Evolutionary conservation across 169 alveolate species (phyloP).

Genomic region (Cyclospora cayetanensis): DNA sequence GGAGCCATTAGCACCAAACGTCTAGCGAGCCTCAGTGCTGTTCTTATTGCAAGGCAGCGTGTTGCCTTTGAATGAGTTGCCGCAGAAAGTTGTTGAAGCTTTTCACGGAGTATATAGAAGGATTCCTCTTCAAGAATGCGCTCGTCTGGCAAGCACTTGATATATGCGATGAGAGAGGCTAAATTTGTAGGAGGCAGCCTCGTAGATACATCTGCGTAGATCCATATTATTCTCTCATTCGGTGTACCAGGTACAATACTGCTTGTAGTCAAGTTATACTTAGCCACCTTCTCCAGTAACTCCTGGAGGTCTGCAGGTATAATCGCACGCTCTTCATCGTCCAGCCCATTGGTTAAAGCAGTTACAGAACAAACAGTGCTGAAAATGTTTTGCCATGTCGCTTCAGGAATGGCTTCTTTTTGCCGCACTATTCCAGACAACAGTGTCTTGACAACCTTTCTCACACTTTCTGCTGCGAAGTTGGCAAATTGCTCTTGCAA

Average conservation of each 20-base stretch:
- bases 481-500: constrained; percentile 15
- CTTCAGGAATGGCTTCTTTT: neutral
- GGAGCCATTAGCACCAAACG: constrained; percentile 10
- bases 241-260: neutral
- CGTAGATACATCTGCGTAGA: neutral
- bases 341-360: neutral
- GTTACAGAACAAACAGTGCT: constrained; percentile 20
- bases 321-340: neutral
- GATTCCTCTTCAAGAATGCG: constrained; percentile 12
- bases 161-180: constrained; percentile 8
- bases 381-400: neutral
- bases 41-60: neutral
- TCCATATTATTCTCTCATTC: neutral
- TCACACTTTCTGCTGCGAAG: constrained; percentile 40
- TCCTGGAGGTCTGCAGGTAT: constrained; percentile 11
- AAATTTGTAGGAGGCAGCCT: neutral
- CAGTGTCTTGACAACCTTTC: constrained; percentile 23
- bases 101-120: neutral
- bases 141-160: neutral
- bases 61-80: constrained; percentile 33
- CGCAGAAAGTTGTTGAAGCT: constrained; percentile 22
- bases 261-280: neutral
- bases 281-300: neutral
- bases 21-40: constrained; percentile 8
- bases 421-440: constrained; percentile 1